Base-by-base conservation (phyloP, 2,329 filamentous ascomycete genomes). In the Talaromyces sp. region DNA sequence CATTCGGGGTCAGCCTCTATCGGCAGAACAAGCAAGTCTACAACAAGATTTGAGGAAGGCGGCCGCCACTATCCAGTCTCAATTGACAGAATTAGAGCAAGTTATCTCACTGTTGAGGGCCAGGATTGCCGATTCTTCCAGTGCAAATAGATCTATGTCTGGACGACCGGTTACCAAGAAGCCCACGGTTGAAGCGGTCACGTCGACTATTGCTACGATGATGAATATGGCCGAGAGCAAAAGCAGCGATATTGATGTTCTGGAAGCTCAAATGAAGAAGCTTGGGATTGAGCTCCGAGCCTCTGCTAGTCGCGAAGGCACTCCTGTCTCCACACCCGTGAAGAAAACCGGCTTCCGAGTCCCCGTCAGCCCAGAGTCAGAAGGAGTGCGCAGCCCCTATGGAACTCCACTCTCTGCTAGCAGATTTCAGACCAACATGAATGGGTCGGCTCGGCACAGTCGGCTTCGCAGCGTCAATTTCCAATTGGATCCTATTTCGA, bases 131-230 rank as follows among this genome's bases (percentile, higher is more conserved):
- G 84, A 86, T 22, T 78, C 80, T 27, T 76, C 79, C 50, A 78
- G 79, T 5, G 80, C 85, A 1, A 83, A 80, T 49, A 84, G 73
- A 33, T 72, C 74, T 2, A 66, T 56, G 31, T 72, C 49, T 69
- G 67, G 66, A 64, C 63, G 61, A 67, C 66, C 49, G 71, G 61
- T 69, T 81, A 69, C 84, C 39, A 82, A 84, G 60, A 86, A 89
- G 4, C 95, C 95, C 0, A 97, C 93, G 0, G 91, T 97, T 10
- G 95, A 97, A 71, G 92, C 92, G 0, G 91, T 99, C 22, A 89
- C 93, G 70, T 91, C 91, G 66, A 99, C 95, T 0, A 96, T 99
- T 69, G 83, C 84, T 65, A 97, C 95, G 74, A 93, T 99, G 90
- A 97, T 93, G 39, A 86, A 83, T 66, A 94, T 97, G 89, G 91